These are phyloP conservation scores for Metarhizium humberi DNA, from an alignment of 2,329 filamentous ascomycete species.

Conservation along the genomic window DNA sequence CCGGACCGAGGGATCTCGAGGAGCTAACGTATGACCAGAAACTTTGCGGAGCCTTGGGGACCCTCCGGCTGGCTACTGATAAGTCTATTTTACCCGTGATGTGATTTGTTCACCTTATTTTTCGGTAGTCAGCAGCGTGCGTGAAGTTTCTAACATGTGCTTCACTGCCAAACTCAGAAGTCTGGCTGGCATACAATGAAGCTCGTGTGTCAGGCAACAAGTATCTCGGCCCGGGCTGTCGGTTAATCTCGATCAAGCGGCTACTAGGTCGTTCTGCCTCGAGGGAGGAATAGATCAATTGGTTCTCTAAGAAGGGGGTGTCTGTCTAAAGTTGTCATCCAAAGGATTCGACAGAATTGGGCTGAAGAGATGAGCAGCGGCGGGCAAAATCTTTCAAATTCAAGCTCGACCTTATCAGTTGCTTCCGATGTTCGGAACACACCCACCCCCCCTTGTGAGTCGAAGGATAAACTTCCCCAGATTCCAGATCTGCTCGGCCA, in stretches of 20 bases:
- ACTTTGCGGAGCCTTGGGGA: neutral
- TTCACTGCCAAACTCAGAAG: neutral
- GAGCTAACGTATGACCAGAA: neutral
- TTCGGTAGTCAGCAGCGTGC: neutral
- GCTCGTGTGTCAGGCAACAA: neutral
- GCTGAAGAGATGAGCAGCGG: neutral
- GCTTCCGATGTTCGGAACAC: neutral
- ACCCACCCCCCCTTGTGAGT: neutral
- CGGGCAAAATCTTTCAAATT: neutral
- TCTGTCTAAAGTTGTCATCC: neutral
- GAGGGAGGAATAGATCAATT: neutral
- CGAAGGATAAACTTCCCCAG: neutral
- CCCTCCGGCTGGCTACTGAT: neutral
- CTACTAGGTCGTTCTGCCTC: neutral
- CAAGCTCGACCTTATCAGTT: neutral
- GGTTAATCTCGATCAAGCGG: neutral
- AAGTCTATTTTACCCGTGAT: neutral
- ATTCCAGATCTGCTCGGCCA: neutral
- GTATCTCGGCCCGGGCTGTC: neutral
- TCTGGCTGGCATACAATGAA: neutral
- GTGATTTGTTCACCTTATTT: neutral
- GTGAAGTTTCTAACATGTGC: neutral
- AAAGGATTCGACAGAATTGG: neutral
- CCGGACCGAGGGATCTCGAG: neutral
- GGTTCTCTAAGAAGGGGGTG: neutral